A percentile compares a stretch with the other conserved stretches of the same genome.
phyloP scores from a whole-genome alignment of 2,329 filamentous ascomycete genomes.

The Zasmidium citrigriseum region DNA sequence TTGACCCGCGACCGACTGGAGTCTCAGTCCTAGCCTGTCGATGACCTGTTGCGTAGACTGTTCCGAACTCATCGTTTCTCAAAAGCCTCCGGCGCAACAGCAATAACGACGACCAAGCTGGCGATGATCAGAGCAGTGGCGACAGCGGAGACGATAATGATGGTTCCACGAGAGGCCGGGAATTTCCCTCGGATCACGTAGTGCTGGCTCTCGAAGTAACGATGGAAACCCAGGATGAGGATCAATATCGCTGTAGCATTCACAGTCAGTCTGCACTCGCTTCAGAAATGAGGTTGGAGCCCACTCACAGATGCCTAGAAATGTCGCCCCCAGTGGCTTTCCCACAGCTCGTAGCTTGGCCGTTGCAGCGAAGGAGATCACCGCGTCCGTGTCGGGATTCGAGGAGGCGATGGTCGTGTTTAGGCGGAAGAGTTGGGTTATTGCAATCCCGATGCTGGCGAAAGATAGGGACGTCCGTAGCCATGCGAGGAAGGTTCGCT shows the following conservation, averaged over 20 bases:
- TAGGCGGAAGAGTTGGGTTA: slow-evolving; percentile 82
- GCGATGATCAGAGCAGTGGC: slow-evolving; percentile 61
- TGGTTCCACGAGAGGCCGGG: slow-evolving; percentile 73
- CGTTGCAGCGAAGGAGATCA: slow-evolving; percentile 20
- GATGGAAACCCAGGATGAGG: slow-evolving; percentile 73
- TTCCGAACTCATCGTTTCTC: slow-evolving; percentile 22
- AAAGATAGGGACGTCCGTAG: slow-evolving; percentile 79
- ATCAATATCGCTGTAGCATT: slow-evolving; percentile 67
- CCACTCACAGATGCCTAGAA: slow-evolving; percentile 63
- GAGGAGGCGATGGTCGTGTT: slow-evolving; percentile 61
- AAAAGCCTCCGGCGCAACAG: slow-evolving; percentile 52
- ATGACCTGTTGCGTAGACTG: background rate
- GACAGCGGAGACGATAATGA: slow-evolving; percentile 68
- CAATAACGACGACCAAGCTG: slow-evolving; percentile 61
- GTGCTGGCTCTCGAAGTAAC: slow-evolving; percentile 76
- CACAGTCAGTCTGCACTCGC: background rate
- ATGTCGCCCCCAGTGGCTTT: slow-evolving; percentile 74
- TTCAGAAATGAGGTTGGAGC: background rate
- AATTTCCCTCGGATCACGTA: slow-evolving; percentile 82
- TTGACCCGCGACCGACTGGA: no score
- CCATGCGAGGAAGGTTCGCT: slow-evolving; percentile 84
- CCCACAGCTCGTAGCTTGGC: slow-evolving; percentile 61
- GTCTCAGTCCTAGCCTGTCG: background rate
- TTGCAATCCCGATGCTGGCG: slow-evolving; percentile 77
- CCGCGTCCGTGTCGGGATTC: slow-evolving; percentile 11